Conservation (phyloP, 805 yeast genomes). For the Candida xyloterini region DNA sequence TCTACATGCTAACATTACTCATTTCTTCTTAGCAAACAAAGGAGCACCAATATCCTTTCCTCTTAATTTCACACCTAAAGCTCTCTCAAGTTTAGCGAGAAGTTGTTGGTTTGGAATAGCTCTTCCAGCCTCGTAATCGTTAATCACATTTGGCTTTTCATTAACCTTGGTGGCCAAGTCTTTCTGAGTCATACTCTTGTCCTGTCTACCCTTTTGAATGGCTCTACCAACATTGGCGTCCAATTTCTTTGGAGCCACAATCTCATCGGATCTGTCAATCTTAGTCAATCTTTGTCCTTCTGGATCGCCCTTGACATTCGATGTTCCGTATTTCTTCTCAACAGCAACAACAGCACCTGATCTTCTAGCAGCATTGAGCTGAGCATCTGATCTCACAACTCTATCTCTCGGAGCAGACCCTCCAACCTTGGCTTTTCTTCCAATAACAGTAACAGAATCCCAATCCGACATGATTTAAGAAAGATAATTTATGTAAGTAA, state of each 20-base stretch:
- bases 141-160: constrained; percentile 92
- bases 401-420: constrained; percentile 76
- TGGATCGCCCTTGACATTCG: constrained; percentile 62
- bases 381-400: constrained; percentile 75
- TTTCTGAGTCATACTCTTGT: constrained; percentile 87
- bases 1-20: constrained; percentile 4
- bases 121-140: constrained; percentile 95
- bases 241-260: constrained; percentile 87
- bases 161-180: constrained; percentile 93
- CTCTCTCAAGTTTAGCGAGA: constrained; percentile 88
- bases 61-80: constrained; percentile 89
- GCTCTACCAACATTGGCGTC: constrained; percentile 84
- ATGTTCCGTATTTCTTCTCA: constrained; percentile 83
- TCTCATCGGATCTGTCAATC: constrained; percentile 90
- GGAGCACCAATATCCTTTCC: constrained; percentile 96
- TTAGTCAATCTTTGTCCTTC: constrained; percentile 95
- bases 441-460: constrained; percentile 89
- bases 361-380: constrained; percentile 92
- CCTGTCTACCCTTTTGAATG: constrained; percentile 80
- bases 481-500: background rate
- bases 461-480: constrained; percentile 57
- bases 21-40: constrained; percentile 55
- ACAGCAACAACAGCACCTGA: constrained; percentile 83
- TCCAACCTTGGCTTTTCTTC: constrained; percentile 84
- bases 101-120: constrained; percentile 96